These are phyloP conservation scores for Clausena lansium DNA, from an alignment of 345 rosid genomes.

Conservation along the genomic window DNA sequence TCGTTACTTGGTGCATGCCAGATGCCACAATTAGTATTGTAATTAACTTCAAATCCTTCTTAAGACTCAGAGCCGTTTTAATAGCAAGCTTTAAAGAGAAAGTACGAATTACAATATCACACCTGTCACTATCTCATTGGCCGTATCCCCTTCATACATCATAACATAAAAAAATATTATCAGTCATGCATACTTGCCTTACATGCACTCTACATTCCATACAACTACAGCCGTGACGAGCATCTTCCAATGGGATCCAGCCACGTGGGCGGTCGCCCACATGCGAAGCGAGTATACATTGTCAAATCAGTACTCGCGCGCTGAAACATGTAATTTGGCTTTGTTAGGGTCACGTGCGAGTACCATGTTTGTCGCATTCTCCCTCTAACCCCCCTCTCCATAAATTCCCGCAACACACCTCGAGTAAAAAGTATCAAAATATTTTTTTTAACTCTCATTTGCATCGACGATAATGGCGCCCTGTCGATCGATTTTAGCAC, in stretches of 20 bases:
- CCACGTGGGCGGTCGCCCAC: conserved; percentile 36
- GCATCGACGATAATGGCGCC: conserved; percentile 33
- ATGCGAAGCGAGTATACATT: conserved; percentile 9
- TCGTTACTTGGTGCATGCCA: no score
- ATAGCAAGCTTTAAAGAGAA: background rate
- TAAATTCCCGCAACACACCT: background rate
- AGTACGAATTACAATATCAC: no score
- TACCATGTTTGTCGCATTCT: conserved; percentile 13
- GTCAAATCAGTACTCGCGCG: background rate
- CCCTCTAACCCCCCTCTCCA: conserved; percentile 4
- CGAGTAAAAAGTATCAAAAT: background rate
- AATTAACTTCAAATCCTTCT: background rate
- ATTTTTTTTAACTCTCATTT: no score
- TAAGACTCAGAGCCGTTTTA: background rate
- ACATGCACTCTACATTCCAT: background rate
- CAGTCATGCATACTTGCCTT: background rate
- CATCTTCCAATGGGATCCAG: conserved; percentile 1
- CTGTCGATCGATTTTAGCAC: conserved; percentile 32
- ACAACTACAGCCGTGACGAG: conserved; percentile 24
- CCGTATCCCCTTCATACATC: background rate
- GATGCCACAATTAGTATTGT: background rate
- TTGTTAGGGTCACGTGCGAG: conserved; percentile 5
- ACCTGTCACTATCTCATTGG: background rate
- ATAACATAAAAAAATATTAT: background rate
- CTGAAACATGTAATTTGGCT: background rate